Percentiles rank a stretch among this genome's conserved stretches.
Conservation (phyloP, 2,329 filamentous ascomycete species). For the Ophiostoma sp. region DNA sequence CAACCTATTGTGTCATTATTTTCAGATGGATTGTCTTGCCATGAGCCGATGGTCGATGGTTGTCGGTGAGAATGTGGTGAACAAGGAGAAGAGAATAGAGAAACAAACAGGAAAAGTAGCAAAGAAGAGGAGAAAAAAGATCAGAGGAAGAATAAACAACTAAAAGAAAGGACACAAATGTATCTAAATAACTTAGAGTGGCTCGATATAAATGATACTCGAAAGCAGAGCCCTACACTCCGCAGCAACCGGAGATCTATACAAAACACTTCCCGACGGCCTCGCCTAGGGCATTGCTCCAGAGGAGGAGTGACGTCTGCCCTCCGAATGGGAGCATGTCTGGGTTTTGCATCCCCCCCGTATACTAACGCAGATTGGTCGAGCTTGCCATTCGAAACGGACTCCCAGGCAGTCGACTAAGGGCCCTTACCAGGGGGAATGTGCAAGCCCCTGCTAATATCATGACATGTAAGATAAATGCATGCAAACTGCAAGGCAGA, state of each 20-base stretch:
- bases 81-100: slow-evolving; percentile 1
- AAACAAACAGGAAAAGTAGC: neutral
- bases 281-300: neutral
- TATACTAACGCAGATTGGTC: slow-evolving; percentile 3
- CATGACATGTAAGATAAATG: neutral
- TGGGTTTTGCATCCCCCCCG: slow-evolving; percentile 1
- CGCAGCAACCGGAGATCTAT: neutral
- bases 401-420: neutral
- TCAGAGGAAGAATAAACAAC: slow-evolving; percentile 3
- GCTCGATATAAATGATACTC: neutral
- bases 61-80: neutral
- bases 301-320: neutral
- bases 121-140: neutral
- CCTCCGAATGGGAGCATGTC: neutral
- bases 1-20: slow-evolving; percentile 20
- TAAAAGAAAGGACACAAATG: neutral
- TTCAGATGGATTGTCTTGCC: slow-evolving; percentile 8
- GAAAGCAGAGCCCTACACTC: slow-evolving; percentile 15
- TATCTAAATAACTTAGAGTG: neutral
- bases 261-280: neutral
- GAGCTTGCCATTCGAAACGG: slow-evolving; percentile 6
- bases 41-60: slow-evolving; percentile 18
- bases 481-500: neutral
- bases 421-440: neutral
- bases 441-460: neutral